Evolutionary conservation across 1,284 basidiomycete species (phyloP).

Genomic region (Vanrija humicola): DNA sequence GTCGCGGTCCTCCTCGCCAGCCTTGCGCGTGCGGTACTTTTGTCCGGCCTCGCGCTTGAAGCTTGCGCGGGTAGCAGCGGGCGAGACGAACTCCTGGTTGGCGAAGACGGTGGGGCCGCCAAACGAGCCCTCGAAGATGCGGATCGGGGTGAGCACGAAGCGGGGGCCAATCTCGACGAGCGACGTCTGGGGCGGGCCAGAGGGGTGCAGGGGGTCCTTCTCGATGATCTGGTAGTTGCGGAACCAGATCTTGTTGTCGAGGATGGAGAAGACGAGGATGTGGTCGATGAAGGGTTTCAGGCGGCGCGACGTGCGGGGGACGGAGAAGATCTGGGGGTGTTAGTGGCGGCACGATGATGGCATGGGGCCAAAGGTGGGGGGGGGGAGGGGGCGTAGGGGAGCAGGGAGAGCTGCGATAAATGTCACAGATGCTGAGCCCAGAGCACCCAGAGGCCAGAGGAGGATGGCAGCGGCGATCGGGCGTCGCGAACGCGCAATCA

Average conservation of each 20-base stretch:
- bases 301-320: slow-evolving; percentile 80
- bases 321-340: slow-evolving; percentile 78
- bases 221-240: slow-evolving; percentile 75
- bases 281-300: slow-evolving; percentile 99
- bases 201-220: slow-evolving; percentile 58
- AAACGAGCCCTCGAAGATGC: slow-evolving; percentile 97
- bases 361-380: too few species aligned
- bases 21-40: slow-evolving; percentile 75
- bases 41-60: slow-evolving; percentile 68
- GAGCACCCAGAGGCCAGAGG: too few species aligned
- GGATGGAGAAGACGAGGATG: slow-evolving; percentile 89
- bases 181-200: slow-evolving; percentile 56
- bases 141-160: slow-evolving; percentile 94
- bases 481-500: too few species aligned
- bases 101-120: slow-evolving; percentile 92
- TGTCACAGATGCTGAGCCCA: too few species aligned
- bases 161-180: slow-evolving; percentile 94
- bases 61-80: slow-evolving; percentile 72
- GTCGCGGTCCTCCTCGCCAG: slow-evolving; percentile 65
- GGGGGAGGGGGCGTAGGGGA: background rate
- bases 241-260: slow-evolving; percentile 99
- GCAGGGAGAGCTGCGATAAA: too few species aligned
- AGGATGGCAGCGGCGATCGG: too few species aligned
- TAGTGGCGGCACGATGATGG: background rate
- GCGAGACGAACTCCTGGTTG: slow-evolving; percentile 92